Conservation (phyloP, 129 eudicot species). For the Chrysanthemum seticuspe region DNA sequence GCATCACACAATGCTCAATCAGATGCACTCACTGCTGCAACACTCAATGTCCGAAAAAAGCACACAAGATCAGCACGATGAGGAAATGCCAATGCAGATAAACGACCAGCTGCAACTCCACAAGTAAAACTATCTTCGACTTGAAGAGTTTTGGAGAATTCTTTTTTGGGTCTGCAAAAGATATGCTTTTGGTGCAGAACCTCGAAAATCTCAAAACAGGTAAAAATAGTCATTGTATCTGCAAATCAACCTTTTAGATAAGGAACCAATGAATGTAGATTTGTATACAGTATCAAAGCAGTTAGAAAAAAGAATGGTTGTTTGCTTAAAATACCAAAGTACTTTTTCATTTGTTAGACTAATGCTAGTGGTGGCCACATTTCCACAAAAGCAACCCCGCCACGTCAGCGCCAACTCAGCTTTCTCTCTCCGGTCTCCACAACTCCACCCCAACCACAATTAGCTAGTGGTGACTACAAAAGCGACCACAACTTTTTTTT, state of each 20-base stretch:
- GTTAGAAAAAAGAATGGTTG: too few species aligned
- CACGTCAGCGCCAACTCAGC: too few species aligned
- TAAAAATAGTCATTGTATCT: conserved; percentile 98
- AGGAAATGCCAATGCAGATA: conserved; percentile 29
- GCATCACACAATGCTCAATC: background rate
- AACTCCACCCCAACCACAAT: too few species aligned
- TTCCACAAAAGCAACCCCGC: too few species aligned
- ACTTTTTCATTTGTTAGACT: too few species aligned
- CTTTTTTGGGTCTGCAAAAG: conserved; percentile 70
- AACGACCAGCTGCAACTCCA: conserved; percentile 83
- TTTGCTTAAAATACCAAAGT: too few species aligned
- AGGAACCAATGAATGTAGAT: background rate
- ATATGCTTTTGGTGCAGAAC: conserved; percentile 74
- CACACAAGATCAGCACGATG: conserved; percentile 36
- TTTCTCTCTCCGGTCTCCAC: too few species aligned
- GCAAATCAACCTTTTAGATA: conserved; percentile 28
- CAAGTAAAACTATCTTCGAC: conserved; percentile 92
- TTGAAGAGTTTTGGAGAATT: conserved; percentile 80
- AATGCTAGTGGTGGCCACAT: too few species aligned
- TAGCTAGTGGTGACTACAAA: too few species aligned
- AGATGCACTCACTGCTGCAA: conserved; percentile 58
- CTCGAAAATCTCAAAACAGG: conserved; percentile 84
- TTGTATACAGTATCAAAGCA: background rate
- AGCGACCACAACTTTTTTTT: too few species aligned
- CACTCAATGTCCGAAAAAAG: conserved; percentile 35